A percentile compares a stretch with the other conserved stretches of the same genome.
Conservation (phyloP, 1,284 basidiomycete genomes). For the Psilocybe mexicana region DNA sequence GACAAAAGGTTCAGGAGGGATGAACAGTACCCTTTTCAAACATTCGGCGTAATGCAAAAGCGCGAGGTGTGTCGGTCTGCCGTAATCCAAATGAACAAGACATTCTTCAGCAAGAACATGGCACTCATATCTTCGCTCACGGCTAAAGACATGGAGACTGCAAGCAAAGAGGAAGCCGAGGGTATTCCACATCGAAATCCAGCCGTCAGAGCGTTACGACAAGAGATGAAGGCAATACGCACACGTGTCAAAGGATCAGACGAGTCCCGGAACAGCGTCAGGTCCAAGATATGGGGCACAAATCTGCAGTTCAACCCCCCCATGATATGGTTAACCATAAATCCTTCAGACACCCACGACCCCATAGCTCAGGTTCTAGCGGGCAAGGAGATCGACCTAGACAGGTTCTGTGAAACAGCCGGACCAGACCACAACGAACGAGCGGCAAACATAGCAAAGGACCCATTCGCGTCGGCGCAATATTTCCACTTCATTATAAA, state of each 20-base stretch:
- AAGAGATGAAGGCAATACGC: slow-evolving; percentile 17
- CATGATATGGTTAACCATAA: slow-evolving; percentile 34
- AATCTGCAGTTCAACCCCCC: slow-evolving; percentile 10
- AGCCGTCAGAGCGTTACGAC: slow-evolving; percentile 2
- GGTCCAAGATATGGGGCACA: slow-evolving; percentile 24
- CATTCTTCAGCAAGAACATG: neutral
- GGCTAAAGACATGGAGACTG: slow-evolving; percentile 7
- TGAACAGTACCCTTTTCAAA: slow-evolving; percentile 6
- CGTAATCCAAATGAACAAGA: slow-evolving; percentile 9
- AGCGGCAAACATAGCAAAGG: slow-evolving; percentile 32
- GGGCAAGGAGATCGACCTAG: slow-evolving; percentile 39
- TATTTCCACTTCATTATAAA: slow-evolving; percentile 43
- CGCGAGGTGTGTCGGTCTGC: slow-evolving; percentile 8
- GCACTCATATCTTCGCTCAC: neutral
- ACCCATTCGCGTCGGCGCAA: slow-evolving; percentile 39
- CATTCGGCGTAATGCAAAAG: slow-evolving; percentile 12
- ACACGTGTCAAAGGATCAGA: slow-evolving; percentile 25
- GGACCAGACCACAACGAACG: slow-evolving; percentile 29
- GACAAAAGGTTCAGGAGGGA: slow-evolving; percentile 32
- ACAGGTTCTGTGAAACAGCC: slow-evolving; percentile 27
- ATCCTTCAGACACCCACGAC: slow-evolving; percentile 32
- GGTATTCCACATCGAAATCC: slow-evolving; percentile 1
- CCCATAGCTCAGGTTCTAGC: slow-evolving; percentile 40
- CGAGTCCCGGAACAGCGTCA: slow-evolving; percentile 13
- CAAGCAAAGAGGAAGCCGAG: slow-evolving; percentile 6